phyloP scores from a whole-genome alignment of 73 alveolate genomes.

The Diophrys appendiculata region DNA sequence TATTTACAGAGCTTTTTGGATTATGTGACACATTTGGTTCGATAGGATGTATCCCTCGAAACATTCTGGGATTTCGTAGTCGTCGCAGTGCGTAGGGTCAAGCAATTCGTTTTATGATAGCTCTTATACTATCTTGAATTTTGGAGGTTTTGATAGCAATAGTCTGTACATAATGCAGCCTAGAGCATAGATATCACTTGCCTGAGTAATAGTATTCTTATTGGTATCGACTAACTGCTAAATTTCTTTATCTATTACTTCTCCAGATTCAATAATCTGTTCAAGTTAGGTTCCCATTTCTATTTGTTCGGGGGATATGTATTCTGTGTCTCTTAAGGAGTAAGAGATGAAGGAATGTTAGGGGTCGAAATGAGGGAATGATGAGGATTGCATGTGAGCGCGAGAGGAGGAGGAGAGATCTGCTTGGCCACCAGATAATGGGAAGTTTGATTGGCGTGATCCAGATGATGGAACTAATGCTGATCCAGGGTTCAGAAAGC shows the following conservation, averaged over 20 bases:
- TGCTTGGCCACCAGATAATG: no score
- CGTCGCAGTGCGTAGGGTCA: conserved; percentile 36
- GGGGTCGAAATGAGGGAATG: conserved; percentile 20
- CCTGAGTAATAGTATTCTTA: conserved; percentile 24
- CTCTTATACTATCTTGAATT: neutral
- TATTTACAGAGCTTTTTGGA: conserved; percentile 17
- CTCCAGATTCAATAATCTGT: conserved; percentile 14
- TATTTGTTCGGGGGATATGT: conserved; percentile 64
- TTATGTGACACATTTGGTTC: conserved; percentile 56
- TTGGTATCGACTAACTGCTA: conserved; percentile 15
- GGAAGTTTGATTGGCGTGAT: no score
- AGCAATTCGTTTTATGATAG: conserved; percentile 18
- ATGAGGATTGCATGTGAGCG: no score
- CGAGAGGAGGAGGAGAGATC: no score
- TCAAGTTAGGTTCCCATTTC: conserved; percentile 49
- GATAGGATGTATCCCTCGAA: conserved; percentile 56
- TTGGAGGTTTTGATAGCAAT: conserved; percentile 47
- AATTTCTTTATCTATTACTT: conserved; percentile 29
- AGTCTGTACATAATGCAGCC: conserved; percentile 62
- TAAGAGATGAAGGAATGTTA: conserved; percentile 39
- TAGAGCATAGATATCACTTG: conserved; percentile 55
- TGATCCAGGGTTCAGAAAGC: no score
- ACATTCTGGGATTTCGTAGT: conserved; percentile 55
- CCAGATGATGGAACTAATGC: no score
- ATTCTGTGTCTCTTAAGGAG: conserved; percentile 46